A percentile compares a stretch with the other conserved stretches of the same genome.
phyloP scores from a whole-genome alignment of 1,284 basidiomycete genomes.

The Kwoniella shivajii region DNA sequence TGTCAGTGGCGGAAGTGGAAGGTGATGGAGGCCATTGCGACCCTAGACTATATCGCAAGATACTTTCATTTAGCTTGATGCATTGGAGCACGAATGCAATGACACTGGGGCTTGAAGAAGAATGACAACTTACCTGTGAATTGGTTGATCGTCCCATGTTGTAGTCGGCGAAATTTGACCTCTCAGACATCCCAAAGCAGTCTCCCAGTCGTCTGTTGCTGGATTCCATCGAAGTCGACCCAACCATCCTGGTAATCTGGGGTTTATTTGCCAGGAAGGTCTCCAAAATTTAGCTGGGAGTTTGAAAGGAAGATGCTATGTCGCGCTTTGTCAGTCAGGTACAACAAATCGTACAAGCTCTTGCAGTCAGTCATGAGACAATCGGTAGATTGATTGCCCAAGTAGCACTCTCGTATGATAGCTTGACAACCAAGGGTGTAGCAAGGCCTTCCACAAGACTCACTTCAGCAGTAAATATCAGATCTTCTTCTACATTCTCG shows the following conservation, averaged over 20 bases:
- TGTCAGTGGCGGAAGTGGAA: neutral
- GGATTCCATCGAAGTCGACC: slow-evolving; percentile 19
- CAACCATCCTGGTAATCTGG: slow-evolving; percentile 8
- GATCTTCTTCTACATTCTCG: slow-evolving; percentile 17
- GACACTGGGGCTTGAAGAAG: neutral
- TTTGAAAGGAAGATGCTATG: slow-evolving; percentile 15
- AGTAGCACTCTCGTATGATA: too few relatives aligned
- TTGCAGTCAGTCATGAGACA: too few relatives aligned
- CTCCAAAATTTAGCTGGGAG: slow-evolving; percentile 18
- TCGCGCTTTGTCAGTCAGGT: neutral
- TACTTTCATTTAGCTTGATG: neutral
- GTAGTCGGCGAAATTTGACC: neutral
- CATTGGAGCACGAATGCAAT: too few relatives aligned
- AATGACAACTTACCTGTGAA: slow-evolving; percentile 9
- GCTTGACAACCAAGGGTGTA: neutral
- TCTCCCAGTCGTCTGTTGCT: slow-evolving; percentile 11
- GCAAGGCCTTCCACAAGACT: neutral
- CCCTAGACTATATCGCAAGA: neutral
- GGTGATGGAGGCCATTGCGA: neutral
- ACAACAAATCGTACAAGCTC: too few relatives aligned
- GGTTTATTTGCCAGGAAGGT: neutral
- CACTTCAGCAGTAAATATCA: slow-evolving; percentile 21
- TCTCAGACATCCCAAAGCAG: slow-evolving; percentile 7
- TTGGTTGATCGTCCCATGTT: slow-evolving; percentile 7
- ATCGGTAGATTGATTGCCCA: too few relatives aligned